phyloP scores from a whole-genome alignment of 2,329 filamentous ascomycete species.

The Penicillium sp. region DNA sequence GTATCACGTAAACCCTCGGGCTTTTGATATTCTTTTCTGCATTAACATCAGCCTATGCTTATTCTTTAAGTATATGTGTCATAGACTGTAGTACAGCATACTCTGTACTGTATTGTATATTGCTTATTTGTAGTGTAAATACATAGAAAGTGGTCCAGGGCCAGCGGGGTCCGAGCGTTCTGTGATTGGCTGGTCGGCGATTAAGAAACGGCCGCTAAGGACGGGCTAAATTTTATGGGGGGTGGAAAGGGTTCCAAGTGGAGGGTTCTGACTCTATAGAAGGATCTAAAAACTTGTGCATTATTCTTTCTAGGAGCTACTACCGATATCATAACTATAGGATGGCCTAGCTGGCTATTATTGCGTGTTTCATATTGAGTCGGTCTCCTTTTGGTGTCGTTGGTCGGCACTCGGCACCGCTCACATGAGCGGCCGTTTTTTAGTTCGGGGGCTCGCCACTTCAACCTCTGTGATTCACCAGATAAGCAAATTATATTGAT shows the following conservation, averaged over 20 bases:
- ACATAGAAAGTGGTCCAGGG: background rate
- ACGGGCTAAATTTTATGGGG: background rate
- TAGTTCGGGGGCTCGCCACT: slow-evolving; percentile 1
- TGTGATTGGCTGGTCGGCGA: slow-evolving; percentile 23
- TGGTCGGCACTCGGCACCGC: slow-evolving; percentile 5
- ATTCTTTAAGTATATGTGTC: background rate
- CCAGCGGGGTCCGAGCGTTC: background rate
- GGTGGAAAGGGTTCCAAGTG: background rate
- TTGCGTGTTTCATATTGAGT: background rate
- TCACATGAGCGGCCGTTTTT: slow-evolving; percentile 5
- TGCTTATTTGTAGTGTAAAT: background rate
- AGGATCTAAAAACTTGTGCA: background rate
- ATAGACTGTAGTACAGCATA: background rate
- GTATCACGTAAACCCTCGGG: background rate
- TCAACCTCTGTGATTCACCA: background rate
- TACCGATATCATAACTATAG: background rate
- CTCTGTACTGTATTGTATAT: background rate
- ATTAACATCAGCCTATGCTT: background rate
- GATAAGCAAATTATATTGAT: background rate
- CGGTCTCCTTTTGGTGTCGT: background rate
- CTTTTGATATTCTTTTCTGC: background rate
- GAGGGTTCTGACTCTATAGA: background rate
- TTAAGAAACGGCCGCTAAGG: slow-evolving; percentile 28
- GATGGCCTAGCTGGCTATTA: background rate
- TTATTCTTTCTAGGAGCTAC: background rate